Evolutionary conservation across 1,139 yeast genomes (phyloP), one percentile per base, ranked within the genome.

Genomic region (Kurtzmaniella natalensis): DNA sequence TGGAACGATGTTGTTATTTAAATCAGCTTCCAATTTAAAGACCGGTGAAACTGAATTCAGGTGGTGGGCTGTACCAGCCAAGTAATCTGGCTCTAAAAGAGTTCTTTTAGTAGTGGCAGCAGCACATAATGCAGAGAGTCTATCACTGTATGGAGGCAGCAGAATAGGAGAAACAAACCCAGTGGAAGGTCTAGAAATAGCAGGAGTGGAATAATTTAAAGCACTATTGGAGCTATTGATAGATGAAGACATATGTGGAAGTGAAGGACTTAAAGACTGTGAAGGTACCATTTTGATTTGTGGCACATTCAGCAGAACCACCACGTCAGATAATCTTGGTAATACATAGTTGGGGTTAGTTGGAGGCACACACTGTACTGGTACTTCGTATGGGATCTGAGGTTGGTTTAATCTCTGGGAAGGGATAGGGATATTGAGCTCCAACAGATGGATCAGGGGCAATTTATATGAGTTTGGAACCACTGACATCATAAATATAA

Each of bases 381-480:
- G 39, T 13, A 29, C 10, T 6, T 11, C 9, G 26, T 23, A 11
- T 7, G 9, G 9, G 26, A 11, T 11, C 26, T 23, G 26, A 11
- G 14, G 8, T 11, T 23, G 16, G 26, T 8, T 23, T 23, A 14
- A 11, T 11, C 14, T 23, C 14, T 23, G 4, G 15, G 26, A 23
- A 9, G 34, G 37, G 7, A 34, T 30, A 7, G 59, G 59, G 34
- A 56, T 42, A 28, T 55, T 59, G 48, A 58, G 52, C 41, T 45
- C 52, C 36, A 58, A 51, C 21, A 57, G 47, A 32, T 54, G 59
- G 32, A 60, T 57, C 31, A 60, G 52, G 8, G 66, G 66, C 20
- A 57, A 47, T 35, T 46, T 38, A 33, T 26, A 26, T 6, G 29
- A 17, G 14, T 26, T 26, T 26, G 29, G 29, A 18, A 26, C n/a